These are phyloP conservation scores for Botrytis deweyae DNA, from an alignment of 2,329 filamentous ascomycete genomes.

Conservation along the genomic window DNA sequence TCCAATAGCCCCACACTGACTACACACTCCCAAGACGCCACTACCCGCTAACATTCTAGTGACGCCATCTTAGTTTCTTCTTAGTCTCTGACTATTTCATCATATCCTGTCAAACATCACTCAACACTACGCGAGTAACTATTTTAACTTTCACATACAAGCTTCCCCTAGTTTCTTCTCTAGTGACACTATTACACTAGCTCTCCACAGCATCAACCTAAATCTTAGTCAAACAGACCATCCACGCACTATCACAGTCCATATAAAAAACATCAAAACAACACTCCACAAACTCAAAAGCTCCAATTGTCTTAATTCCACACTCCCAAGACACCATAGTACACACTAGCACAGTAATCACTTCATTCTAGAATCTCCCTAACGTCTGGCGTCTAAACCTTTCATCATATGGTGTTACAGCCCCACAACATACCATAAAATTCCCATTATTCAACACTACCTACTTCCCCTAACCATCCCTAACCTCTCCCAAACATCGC, in stretches of 20 bases:
- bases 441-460: background rate
- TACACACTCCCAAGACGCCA: background rate
- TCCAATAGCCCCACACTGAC: background rate
- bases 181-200: fast-evolving
- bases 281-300: background rate
- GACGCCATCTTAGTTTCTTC: background rate
- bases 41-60: background rate
- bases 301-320: background rate
- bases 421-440: background rate
- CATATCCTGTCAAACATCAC: background rate
- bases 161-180: no score
- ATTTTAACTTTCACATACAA: no score
- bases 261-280: background rate
- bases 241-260: background rate
- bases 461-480: background rate
- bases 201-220: no score
- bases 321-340: background rate
- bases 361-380: background rate
- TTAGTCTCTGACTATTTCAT: background rate
- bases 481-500: no score
- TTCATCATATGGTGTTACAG: background rate
- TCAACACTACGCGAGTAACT: no score
- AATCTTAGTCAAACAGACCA: no score
- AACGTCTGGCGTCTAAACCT: background rate
- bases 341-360: background rate